Percentiles rank a stretch among this genome's conserved stretches.
Conservation (phyloP, 2,329 filamentous ascomycete species). For the Verticillium klebahnii region DNA sequence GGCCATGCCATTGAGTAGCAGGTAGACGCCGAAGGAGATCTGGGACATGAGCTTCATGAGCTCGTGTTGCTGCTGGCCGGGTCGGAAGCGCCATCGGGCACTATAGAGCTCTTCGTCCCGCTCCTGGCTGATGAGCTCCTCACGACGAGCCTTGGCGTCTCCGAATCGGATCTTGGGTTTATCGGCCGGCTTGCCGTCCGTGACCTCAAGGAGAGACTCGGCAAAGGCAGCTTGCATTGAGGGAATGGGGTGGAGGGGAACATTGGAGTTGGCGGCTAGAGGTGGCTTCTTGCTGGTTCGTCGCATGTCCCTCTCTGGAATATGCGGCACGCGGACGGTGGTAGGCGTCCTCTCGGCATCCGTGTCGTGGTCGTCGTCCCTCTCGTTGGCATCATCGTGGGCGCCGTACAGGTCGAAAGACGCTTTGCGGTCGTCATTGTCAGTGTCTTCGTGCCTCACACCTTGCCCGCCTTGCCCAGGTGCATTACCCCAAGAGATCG, state of each 20-base stretch:
- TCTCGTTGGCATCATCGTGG: neutral
- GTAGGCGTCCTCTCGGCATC: constrained; percentile 12
- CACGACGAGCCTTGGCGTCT: constrained; percentile 59
- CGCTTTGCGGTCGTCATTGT: constrained; percentile 4
- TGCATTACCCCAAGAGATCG: neutral
- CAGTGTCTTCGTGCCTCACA: neutral
- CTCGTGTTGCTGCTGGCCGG: constrained; percentile 77
- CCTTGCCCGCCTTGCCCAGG: neutral
- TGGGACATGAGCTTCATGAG: constrained; percentile 87
- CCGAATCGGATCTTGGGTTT: constrained; percentile 51
- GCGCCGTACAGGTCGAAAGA: neutral
- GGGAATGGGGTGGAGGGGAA: constrained; percentile 62
- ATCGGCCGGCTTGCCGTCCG: constrained; percentile 35
- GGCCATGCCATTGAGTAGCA: constrained; percentile 78
- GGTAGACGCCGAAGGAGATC: constrained; percentile 88
- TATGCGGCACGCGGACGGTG: constrained; percentile 6
- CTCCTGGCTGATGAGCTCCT: constrained; percentile 61
- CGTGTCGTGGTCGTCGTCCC: neutral
- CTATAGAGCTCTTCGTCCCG: constrained; percentile 68
- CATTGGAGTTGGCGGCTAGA: constrained; percentile 10
- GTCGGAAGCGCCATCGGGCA: constrained; percentile 70
- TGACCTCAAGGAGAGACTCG: constrained; percentile 73
- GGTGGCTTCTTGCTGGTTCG: constrained; percentile 8
- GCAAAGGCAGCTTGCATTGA: constrained; percentile 78
- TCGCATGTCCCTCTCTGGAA: constrained; percentile 8